Evolutionary conservation across 2,329 filamentous ascomycete genomes (phyloP).

Genomic region (Colletotrichum aenigma): DNA sequence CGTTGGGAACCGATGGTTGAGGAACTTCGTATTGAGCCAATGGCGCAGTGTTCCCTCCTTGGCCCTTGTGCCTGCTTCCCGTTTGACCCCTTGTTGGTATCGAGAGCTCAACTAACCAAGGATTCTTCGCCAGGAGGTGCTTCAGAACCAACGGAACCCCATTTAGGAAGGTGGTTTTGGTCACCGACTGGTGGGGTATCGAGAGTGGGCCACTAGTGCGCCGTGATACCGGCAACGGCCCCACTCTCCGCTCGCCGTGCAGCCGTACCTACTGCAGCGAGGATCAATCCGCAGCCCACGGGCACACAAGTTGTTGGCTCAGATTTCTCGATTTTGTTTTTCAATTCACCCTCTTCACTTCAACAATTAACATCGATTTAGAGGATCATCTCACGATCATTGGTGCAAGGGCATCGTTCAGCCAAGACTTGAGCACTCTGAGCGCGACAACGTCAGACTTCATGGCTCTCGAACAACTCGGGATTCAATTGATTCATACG

Average conservation of each 20-base stretch:
- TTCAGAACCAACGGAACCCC: not conserved
- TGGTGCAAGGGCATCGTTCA: not conserved
- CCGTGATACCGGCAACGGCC: not conserved
- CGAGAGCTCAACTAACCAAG: not conserved
- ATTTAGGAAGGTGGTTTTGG: not conserved
- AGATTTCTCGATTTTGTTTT: not conserved
- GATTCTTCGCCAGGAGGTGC: not conserved
- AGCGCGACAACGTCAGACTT: not conserved
- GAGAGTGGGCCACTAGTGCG: not conserved
- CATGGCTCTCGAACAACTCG: not conserved
- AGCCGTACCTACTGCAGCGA: too few relatives aligned
- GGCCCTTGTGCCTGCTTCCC: not conserved
- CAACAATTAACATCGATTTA: rapidly evolving
- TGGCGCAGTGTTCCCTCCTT: not conserved
- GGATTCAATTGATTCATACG: not conserved
- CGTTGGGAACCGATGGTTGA: not conserved
- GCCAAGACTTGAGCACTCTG: not conserved
- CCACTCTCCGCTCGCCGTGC: not conserved
- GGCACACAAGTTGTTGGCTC: not conserved
- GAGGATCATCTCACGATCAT: not conserved
- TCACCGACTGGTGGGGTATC: not conserved
- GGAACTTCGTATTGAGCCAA: not conserved
- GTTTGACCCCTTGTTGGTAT: not conserved
- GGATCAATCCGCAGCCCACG: not conserved
- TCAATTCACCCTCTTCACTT: not conserved